These are phyloP conservation scores for Ilyonectria sp. DNA, from an alignment of 2,329 filamentous ascomycete species.

Conservation along the genomic window DNA sequence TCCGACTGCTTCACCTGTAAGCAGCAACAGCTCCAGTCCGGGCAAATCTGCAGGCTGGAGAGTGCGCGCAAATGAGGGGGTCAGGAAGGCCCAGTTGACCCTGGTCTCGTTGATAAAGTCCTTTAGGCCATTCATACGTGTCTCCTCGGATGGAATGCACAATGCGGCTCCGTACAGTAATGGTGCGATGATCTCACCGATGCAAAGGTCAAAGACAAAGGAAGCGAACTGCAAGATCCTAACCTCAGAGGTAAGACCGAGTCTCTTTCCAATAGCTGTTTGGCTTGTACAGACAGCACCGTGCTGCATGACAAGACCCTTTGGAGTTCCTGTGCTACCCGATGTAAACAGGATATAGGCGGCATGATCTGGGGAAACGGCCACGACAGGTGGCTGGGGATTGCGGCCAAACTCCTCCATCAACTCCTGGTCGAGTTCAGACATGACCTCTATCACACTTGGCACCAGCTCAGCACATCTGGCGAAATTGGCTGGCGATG, in stretches of 20 bases:
- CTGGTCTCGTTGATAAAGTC: constrained; percentile 30
- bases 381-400: not conserved
- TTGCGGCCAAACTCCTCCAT: not conserved
- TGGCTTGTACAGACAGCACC: constrained; percentile 26
- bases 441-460: constrained; percentile 1
- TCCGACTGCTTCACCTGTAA: constrained; percentile 40
- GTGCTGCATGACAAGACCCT: constrained; percentile 44
- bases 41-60: constrained; percentile 32
- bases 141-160: constrained; percentile 44
- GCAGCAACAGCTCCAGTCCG: constrained; percentile 29
- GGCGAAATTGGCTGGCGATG: constrained; percentile 4
- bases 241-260: constrained; percentile 14
- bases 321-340: constrained; percentile 43
- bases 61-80: constrained; percentile 42
- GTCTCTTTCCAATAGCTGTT: constrained; percentile 28
- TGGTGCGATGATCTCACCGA: constrained; percentile 38
- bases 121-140: constrained; percentile 26
- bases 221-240: constrained; percentile 43
- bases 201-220: constrained; percentile 42
- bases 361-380: not conserved
- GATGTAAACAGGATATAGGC: constrained; percentile 43
- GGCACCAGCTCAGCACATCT: constrained; percentile 1
- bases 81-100: constrained; percentile 42
- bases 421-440: not conserved
- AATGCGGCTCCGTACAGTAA: constrained; percentile 38